Evolutionary conservation across 768 basidiomycete species (phyloP).

Genomic region (Daedaleopsis nitida): DNA sequence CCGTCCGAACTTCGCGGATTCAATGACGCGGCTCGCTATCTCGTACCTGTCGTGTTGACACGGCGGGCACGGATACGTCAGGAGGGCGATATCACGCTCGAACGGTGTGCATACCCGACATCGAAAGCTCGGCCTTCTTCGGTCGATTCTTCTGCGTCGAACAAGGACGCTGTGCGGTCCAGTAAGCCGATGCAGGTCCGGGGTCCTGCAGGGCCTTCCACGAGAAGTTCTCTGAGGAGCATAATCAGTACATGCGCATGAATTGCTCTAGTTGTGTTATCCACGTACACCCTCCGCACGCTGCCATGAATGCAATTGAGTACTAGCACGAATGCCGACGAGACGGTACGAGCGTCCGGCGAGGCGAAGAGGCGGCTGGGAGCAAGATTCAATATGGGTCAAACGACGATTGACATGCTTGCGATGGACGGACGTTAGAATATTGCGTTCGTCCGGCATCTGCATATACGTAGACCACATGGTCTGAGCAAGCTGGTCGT

Average conservation of each 20-base stretch:
- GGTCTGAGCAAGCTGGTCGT: constrained; percentile 54
- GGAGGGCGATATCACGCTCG: background rate
- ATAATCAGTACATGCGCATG: background rate
- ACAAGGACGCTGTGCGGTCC: constrained; percentile 69
- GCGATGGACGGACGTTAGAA: constrained; percentile 66
- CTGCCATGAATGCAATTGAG: constrained; percentile 69
- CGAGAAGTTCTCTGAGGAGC: constrained; percentile 50
- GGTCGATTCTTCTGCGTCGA: constrained; percentile 65
- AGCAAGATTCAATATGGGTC: background rate
- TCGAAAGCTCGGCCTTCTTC: constrained; percentile 74
- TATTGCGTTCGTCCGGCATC: constrained; percentile 69
- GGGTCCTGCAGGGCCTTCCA: constrained; percentile 54
- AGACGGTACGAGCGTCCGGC: constrained; percentile 59
- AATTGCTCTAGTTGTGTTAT: constrained; percentile 8
- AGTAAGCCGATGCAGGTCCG: constrained; percentile 70
- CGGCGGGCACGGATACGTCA: constrained; percentile 1
- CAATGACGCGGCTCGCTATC: constrained; percentile 64
- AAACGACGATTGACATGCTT: background rate
- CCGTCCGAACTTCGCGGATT: constrained; percentile 55
- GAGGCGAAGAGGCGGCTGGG: constrained; percentile 55
- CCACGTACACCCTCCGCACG: constrained; percentile 54
- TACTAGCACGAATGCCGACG: constrained; percentile 69
- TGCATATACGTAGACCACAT: constrained; percentile 69
- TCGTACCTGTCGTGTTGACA: constrained; percentile 49
- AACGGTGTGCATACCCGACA: constrained; percentile 54